phyloP scores from a whole-genome alignment of 1,284 basidiomycete genomes.

The Pseudozyma tsukubaensis region DNA sequence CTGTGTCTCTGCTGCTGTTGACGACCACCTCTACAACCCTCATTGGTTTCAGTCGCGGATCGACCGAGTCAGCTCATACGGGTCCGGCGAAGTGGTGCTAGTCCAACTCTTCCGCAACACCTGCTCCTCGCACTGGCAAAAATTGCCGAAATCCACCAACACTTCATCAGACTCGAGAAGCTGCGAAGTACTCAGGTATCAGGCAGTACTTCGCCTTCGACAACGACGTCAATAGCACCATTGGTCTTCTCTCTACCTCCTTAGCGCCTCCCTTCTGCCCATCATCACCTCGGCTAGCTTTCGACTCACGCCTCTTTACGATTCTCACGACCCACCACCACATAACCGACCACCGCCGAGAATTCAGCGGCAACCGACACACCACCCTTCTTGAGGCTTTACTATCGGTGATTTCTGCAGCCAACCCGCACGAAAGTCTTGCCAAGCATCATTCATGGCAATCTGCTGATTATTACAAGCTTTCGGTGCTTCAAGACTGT shows the following conservation, averaged over 20 bases:
- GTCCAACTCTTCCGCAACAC: no score
- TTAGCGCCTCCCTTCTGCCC: conserved; percentile 2
- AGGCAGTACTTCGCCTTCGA: no score
- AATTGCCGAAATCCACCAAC: no score
- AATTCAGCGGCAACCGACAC: neutral
- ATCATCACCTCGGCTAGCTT: neutral
- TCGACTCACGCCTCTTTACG: conserved; percentile 25
- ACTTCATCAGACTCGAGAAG: no score
- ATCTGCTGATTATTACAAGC: no score
- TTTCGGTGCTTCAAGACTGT: no score
- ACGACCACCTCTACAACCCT: neutral
- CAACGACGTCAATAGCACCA: no score
- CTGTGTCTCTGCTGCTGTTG: neutral
- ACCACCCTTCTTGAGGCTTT: neutral
- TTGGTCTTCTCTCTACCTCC: no score
- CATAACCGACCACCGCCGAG: neutral
- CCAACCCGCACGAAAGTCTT: neutral
- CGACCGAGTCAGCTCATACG: no score
- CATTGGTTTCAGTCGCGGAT: neutral
- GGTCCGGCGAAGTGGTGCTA: no score
- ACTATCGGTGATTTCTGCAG: neutral
- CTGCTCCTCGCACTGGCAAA: no score
- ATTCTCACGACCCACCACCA: conserved; percentile 22
- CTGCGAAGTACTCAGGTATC: neutral
- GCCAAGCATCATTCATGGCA: no score